Evolutionary conservation across 768 basidiomycete species (phyloP).

Genomic region (Crepidotus variabilis): DNA sequence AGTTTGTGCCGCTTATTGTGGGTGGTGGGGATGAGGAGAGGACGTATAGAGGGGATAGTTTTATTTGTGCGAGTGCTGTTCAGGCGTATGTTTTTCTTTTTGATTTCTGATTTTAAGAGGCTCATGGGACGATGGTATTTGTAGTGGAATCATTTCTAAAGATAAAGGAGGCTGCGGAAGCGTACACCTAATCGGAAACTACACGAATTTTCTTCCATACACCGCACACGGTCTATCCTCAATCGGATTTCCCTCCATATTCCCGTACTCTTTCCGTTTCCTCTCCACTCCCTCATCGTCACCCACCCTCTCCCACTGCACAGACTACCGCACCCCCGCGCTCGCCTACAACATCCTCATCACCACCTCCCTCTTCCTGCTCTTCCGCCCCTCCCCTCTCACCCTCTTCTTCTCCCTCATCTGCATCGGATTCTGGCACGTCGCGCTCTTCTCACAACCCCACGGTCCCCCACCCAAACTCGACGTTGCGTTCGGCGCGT

Average conservation of each 20-base stretch:
- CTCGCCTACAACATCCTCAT: conserved; percentile 72
- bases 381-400: conserved; percentile 69
- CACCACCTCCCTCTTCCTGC: conserved; percentile 62
- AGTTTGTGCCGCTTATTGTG: conserved; percentile 71
- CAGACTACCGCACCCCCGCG: conserved; percentile 66
- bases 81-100: conserved; percentile 52
- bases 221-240: conserved; percentile 62
- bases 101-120: conserved; percentile 8
- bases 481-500: conserved; percentile 69
- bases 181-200: conserved; percentile 66
- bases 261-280: conserved; percentile 64
- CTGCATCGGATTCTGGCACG: conserved; percentile 84
- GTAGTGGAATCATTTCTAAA: conserved; percentile 62
- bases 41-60: conserved; percentile 82
- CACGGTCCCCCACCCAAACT: conserved; percentile 62
- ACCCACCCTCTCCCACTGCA: conserved; percentile 51
- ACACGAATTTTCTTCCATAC: conserved; percentile 61
- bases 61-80: conserved; percentile 80
- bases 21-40: conserved; percentile 74
- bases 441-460: conserved; percentile 76
- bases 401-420: conserved; percentile 74
- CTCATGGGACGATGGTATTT: too few relatives aligned
- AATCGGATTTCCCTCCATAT: conserved; percentile 68
- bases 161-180: conserved; percentile 75
- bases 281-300: conserved; percentile 31